Evolutionary conservation across 2,329 filamentous ascomycete genomes (phyloP).

Genomic region (Cladobotryum protrusum): DNA sequence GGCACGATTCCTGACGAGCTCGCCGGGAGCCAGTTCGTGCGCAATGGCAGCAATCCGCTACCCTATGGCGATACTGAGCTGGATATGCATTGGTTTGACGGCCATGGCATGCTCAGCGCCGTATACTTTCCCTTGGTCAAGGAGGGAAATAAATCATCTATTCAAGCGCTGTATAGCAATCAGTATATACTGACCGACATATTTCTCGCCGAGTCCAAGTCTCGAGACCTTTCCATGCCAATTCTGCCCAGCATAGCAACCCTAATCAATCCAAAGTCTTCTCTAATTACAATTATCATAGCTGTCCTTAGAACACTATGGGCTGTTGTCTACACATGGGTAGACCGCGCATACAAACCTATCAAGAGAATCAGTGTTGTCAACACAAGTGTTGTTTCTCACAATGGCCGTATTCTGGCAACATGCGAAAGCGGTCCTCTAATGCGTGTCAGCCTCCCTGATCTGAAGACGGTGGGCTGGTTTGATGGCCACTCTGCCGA

Average conservation of each 20-base stretch:
- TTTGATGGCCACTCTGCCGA: slow-evolving; percentile 55
- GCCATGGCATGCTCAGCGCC: slow-evolving; percentile 67
- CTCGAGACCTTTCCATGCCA: slow-evolving; percentile 40
- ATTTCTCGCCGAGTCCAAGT: slow-evolving; percentile 46
- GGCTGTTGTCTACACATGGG: slow-evolving; percentile 50
- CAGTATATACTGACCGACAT: slow-evolving; percentile 64
- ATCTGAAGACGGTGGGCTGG: slow-evolving; percentile 64
- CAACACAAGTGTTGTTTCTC: slow-evolving; percentile 61
- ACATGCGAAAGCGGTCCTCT: slow-evolving; percentile 67
- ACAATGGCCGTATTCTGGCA: slow-evolving; percentile 62
- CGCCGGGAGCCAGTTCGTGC: slow-evolving; percentile 62
- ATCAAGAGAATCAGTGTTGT: slow-evolving; percentile 66
- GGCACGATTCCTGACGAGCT: slow-evolving; percentile 60
- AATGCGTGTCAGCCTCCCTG: slow-evolving; percentile 57
- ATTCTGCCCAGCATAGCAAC: slow-evolving; percentile 63
- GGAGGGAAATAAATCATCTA: slow-evolving; percentile 6
- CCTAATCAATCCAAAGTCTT: slow-evolving; percentile 52
- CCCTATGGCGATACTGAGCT: slow-evolving; percentile 53
- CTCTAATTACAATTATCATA: slow-evolving; percentile 42
- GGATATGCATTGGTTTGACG: slow-evolving; percentile 69
- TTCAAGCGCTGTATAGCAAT: slow-evolving; percentile 57
- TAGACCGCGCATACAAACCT: slow-evolving; percentile 28
- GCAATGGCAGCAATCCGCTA: slow-evolving; percentile 65
- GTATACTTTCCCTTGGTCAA: slow-evolving; percentile 46
- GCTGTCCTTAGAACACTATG: slow-evolving; percentile 51